Conservation (phyloP, 148 eudicot species). For the Nepenthes gracilis region DNA sequence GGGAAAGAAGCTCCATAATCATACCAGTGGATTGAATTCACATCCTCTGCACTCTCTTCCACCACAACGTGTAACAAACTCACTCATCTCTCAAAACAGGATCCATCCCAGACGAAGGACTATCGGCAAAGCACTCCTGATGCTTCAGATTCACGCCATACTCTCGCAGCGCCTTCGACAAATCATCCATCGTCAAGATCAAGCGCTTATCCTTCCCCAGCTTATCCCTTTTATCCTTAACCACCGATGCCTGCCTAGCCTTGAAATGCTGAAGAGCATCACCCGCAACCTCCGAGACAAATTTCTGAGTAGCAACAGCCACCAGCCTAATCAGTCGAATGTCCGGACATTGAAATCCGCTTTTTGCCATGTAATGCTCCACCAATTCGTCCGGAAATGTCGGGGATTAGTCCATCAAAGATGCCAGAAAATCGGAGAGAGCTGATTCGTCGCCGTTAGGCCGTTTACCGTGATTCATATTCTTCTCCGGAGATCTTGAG, state of each 20-base stretch:
- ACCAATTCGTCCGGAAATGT: slow-evolving; percentile 96
- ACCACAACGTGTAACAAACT: slow-evolving; percentile 7
- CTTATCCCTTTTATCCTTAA: slow-evolving; percentile 89
- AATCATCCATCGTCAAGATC: slow-evolving; percentile 85
- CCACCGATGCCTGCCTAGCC: slow-evolving; percentile 72
- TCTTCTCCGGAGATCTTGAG: too few species aligned
- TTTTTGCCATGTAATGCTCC: slow-evolving; percentile 82
- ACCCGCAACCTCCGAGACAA: slow-evolving; percentile 77
- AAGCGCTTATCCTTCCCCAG: slow-evolving; percentile 88
- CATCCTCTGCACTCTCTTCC: too few species aligned
- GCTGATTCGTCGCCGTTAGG: slow-evolving; percentile 46
- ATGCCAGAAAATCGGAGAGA: slow-evolving; percentile 69
- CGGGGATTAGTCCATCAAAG: slow-evolving; percentile 78
- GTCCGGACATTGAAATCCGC: slow-evolving; percentile 92
- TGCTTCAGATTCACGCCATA: slow-evolving; percentile 91
- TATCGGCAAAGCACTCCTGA: slow-evolving; percentile 86
- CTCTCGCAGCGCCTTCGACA: slow-evolving; percentile 79
- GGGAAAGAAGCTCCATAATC: too few species aligned
- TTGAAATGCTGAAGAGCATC: slow-evolving; percentile 95
- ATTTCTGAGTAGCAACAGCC: slow-evolving; percentile 93
- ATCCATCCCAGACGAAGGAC: slow-evolving; percentile 66
- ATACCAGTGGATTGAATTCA: too few species aligned
- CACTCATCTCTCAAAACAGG: slow-evolving; percentile 65
- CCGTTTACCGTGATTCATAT: too few species aligned
- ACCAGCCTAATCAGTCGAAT: slow-evolving; percentile 83